phyloP scores from a whole-genome alignment of 495 filamentous ascomycete species.

The Penicillium lividum region DNA sequence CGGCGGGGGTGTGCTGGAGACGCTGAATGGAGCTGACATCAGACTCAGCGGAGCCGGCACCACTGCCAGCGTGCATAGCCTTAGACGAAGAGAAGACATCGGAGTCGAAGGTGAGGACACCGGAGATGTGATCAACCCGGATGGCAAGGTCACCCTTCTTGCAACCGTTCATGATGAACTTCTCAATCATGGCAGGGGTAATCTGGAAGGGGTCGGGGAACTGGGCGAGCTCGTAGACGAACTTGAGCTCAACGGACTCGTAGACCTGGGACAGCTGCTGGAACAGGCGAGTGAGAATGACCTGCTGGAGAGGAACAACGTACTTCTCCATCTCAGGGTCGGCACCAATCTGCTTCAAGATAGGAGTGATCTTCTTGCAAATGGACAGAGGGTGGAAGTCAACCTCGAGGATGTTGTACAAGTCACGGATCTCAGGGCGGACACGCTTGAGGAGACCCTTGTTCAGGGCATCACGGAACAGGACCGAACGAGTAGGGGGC shows the following conservation, averaged over 20 bases:
- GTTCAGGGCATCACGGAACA: constrained; percentile 94
- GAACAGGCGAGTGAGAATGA: constrained; percentile 96
- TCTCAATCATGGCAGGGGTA: constrained; percentile 87
- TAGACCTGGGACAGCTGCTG: constrained; percentile 99
- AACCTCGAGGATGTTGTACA: constrained; percentile 98
- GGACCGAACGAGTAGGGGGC: constrained; percentile 81
- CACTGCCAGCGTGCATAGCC: constrained; percentile 82
- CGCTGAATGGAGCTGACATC: constrained; percentile 87
- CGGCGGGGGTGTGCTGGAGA: constrained; percentile 94
- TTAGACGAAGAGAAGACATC: constrained; percentile 98
- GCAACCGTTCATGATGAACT: constrained; percentile 99
- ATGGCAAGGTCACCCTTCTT: constrained; percentile 99
- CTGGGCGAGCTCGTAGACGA: constrained; percentile 89
- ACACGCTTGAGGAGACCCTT: constrained; percentile 91
- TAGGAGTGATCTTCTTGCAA: constrained; percentile 98
- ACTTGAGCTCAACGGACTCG: constrained; percentile 92
- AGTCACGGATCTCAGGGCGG: constrained; percentile 87
- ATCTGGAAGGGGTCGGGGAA: constrained; percentile 98
- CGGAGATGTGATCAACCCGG: constrained; percentile 91
- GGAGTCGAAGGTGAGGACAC: constrained; percentile 93
- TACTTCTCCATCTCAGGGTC: constrained; percentile 98
- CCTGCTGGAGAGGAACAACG: constrained; percentile 90
- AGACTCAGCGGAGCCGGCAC: constrained; percentile 83
- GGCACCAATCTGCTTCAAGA: constrained; percentile 87
- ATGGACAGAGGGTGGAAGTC: constrained; percentile 99